These are phyloP conservation scores for Poronia punctata DNA, from an alignment of 495 filamentous ascomycete genomes.

Conservation along the genomic window DNA sequence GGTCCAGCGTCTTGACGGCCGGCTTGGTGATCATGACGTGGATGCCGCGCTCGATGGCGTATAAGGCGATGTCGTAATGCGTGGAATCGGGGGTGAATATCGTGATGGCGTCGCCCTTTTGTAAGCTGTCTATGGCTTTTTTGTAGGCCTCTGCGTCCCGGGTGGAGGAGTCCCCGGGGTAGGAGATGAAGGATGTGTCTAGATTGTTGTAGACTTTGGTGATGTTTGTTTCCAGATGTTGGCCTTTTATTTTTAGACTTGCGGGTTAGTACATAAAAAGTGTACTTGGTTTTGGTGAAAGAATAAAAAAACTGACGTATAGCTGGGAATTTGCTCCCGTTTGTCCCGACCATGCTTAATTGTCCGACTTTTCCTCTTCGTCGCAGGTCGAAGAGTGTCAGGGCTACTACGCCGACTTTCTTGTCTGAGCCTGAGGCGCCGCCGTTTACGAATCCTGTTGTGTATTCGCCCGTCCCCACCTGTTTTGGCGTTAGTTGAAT, in stretches of 20 bases:
- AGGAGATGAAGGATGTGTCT: constrained; percentile 76
- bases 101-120: constrained; percentile 81
- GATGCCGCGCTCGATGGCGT: constrained; percentile 77
- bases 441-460: constrained; percentile 79
- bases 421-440: constrained; percentile 78
- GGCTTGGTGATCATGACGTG: constrained; percentile 95
- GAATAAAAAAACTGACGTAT: constrained; percentile 73
- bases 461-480: constrained; percentile 94
- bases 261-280: background rate
- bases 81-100: constrained; percentile 96
- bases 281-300: too few relatives aligned
- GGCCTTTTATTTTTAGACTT: too few relatives aligned
- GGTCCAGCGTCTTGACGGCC: constrained; percentile 72
- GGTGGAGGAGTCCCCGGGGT: constrained; percentile 60
- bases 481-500: constrained; percentile 27
- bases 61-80: constrained; percentile 90
- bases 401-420: constrained; percentile 85
- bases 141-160: constrained; percentile 83
- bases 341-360: constrained; percentile 84
- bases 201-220: constrained; percentile 77
- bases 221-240: constrained; percentile 87
- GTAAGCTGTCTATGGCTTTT: constrained; percentile 75
- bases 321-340: constrained; percentile 80
- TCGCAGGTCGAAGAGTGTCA: constrained; percentile 84
- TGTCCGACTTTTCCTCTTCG: constrained; percentile 81